Base-by-base conservation (phyloP, 257 asterid species). In the Hygrophila difformis region DNA sequence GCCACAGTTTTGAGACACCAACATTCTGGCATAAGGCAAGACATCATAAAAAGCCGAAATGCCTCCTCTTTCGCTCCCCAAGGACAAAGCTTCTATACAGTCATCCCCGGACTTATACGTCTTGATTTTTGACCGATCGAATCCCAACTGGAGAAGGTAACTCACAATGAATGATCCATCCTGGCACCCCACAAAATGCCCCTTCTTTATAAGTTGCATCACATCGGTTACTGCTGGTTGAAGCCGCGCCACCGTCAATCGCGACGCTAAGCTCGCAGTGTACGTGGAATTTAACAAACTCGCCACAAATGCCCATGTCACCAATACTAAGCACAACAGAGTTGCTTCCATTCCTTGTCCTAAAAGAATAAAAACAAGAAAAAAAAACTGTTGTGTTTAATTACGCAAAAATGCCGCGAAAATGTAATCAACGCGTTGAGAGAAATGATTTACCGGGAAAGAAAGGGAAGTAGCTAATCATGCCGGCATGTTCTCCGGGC, bases 211-310 rank as follows among this genome's bases (percentile, higher is more conserved):
- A 4, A 77, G 79, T 23, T 70, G 47, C 7, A 33, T 31, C 44
- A 64, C 65, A 23, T 73, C 58, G 2, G 66, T 65, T 1, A 65
- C 38, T 15, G 59, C 41, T 12, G 74, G 75, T 46, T 26, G 66
- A 45, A 74, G 76, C 38, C 58, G 55, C n/a, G 23, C 56, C 28
- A 55, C 55, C 7, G 79, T 74, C 36, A 77, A 66, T 49, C 63
- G 70, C 7, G 87, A 68, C 1, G 79, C 61, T 45, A 77, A 56
- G 47, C 62, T 77, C 34, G 82, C 79, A 2, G 68, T 73, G 46
- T 77, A 77, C 17, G 82, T 74, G n/a, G 82, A 74, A 61, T 37
- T 70, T 17, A 77, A 44, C 42, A 73, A 57, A 16, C 63, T 57
- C 4, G 64, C 87, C 8, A 77, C 82, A 3, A 71, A 62, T 11